Evolutionary conservation across 2,329 filamentous ascomycete species (phyloP).

Genomic region (Ceratocystis variospora): DNA sequence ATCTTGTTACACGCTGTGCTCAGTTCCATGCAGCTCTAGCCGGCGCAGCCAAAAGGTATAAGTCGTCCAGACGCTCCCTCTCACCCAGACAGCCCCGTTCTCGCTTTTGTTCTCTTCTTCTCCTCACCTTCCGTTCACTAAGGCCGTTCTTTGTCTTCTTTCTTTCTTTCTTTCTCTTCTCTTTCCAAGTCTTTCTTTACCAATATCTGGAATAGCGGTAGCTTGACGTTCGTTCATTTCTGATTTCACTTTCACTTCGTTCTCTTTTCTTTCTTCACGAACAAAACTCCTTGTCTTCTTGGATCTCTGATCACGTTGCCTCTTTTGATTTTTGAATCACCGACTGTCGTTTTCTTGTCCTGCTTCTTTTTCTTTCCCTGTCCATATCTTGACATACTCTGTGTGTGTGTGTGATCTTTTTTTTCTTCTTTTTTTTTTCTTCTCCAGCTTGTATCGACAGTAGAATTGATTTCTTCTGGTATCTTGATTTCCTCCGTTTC

Average conservation of each 20-base stretch:
- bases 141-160: slow-evolving; percentile 25
- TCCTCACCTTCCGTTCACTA: slow-evolving; percentile 19
- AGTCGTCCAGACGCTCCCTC: neutral
- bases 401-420: slow-evolving; percentile 8
- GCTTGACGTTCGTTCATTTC: slow-evolving; percentile 18
- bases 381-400: slow-evolving; percentile 9
- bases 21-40: neutral
- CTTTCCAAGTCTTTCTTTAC: slow-evolving; percentile 19
- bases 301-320: neutral
- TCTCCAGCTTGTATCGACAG: neutral
- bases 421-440: neutral
- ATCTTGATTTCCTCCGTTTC: slow-evolving; percentile 16
- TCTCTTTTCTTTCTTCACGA: neutral
- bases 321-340: neutral
- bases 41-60: neutral
- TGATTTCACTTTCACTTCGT: neutral
- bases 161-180: slow-evolving; percentile 23
- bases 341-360: slow-evolving; percentile 9
- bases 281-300: slow-evolving; percentile 3
- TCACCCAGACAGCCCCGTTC: slow-evolving; percentile 4
- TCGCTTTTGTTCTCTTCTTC: slow-evolving; percentile 17
- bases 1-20: neutral
- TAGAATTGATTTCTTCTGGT: slow-evolving; percentile 17
- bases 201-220: slow-evolving; percentile 18
- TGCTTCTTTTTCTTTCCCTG: slow-evolving; percentile 5